A percentile compares a stretch with the other conserved stretches of the same genome.
phyloP scores from a whole-genome alignment of 2,329 filamentous ascomycete species.

The Dichotomopilus funicola region DNA sequence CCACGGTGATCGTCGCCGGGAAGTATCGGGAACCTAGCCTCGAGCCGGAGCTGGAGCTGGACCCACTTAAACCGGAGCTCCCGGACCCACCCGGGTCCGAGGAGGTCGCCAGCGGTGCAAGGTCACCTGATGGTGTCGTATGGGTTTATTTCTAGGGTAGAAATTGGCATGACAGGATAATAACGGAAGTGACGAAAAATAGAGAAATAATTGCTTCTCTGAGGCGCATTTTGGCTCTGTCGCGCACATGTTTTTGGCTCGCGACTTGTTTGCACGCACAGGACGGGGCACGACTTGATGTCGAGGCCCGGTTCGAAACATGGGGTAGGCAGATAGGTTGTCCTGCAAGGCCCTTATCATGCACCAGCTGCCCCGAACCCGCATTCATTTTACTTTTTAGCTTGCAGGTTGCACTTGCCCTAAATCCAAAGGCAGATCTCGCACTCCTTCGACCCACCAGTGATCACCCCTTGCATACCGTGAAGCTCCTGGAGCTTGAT shows the following conservation, averaged over 20 bases:
- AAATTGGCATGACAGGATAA: conserved; percentile 19
- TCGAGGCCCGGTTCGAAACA: too few relatives aligned
- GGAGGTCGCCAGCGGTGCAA: too few relatives aligned
- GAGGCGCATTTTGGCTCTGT: conserved; percentile 26
- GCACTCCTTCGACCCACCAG: too few relatives aligned
- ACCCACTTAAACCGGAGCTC: conserved; percentile 12
- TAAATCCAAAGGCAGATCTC: too few relatives aligned
- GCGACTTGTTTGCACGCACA: neutral
- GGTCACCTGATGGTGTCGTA: conserved; percentile 7
- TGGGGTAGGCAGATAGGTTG: too few relatives aligned
- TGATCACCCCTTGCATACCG: too few relatives aligned
- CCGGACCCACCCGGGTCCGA: conserved; percentile 12
- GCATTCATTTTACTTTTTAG: too few relatives aligned
- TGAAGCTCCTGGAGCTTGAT: too few relatives aligned
- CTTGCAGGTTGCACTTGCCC: too few relatives aligned
- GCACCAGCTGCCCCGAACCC: too few relatives aligned
- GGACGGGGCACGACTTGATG: neutral
- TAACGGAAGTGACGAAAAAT: conserved; percentile 23
- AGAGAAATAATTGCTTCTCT: conserved; percentile 20
- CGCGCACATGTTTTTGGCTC: neutral
- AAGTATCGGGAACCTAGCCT: neutral
- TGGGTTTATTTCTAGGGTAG: conserved; percentile 26
- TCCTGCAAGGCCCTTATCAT: too few relatives aligned
- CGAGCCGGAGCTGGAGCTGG: conserved; percentile 15
- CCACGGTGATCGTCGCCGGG: conserved; percentile 20